A percentile compares a stretch with the other conserved stretches of the same genome.
phyloP scores from a whole-genome alignment of 306 rosid genomes.

The Corylus heterophylla region DNA sequence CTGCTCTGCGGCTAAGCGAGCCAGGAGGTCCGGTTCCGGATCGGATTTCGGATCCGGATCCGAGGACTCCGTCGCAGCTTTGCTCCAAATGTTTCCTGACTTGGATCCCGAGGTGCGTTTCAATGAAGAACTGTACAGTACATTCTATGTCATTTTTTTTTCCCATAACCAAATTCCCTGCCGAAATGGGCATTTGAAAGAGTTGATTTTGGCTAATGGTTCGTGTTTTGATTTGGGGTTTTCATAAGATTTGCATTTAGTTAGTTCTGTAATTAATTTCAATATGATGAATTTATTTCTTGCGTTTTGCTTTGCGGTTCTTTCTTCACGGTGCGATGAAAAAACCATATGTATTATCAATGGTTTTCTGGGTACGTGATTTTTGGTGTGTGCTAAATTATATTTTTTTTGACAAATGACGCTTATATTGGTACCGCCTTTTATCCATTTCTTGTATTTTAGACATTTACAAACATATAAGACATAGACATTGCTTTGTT shows the following conservation, averaged over 20 bases:
- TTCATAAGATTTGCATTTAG: neutral
- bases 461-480: neutral
- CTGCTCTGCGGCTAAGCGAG: constrained; percentile 35
- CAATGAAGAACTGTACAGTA: neutral
- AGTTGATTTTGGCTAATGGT: neutral
- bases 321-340: neutral
- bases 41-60: constrained; percentile 28
- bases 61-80: constrained; percentile 21
- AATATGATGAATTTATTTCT: neutral
- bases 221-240: neutral
- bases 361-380: neutral
- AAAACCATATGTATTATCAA: neutral
- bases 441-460: neutral
- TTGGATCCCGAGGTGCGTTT: constrained; percentile 35
- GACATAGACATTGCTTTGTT: neutral
- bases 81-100: constrained; percentile 40
- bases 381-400: neutral
- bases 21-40: constrained; percentile 30
- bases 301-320: neutral
- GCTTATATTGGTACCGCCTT: neutral
- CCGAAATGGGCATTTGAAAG: neutral
- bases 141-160: neutral
- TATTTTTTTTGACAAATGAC: neutral
- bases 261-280: neutral
- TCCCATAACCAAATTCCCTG: neutral